These are phyloP conservation scores for Globisporangium solare DNA, from an alignment of 352 stramenopile species.

Conservation along the genomic window DNA sequence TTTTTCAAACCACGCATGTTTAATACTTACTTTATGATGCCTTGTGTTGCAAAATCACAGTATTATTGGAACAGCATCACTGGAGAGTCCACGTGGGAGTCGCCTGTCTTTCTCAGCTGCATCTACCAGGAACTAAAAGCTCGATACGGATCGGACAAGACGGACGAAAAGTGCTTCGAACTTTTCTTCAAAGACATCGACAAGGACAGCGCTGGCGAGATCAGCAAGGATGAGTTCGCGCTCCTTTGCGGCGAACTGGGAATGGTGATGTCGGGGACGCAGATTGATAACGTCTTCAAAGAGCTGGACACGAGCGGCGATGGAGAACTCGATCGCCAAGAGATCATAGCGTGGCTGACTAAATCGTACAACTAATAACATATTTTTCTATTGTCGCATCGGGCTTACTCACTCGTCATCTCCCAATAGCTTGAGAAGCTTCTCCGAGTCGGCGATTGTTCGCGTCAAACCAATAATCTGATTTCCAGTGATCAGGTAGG, in stretches of 20 bases:
- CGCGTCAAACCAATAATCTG: slow-evolving; percentile 75
- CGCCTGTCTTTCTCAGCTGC: slow-evolving; percentile 40
- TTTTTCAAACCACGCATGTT: background rate
- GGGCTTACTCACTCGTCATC: slow-evolving; percentile 12
- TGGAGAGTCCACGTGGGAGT: slow-evolving; percentile 59
- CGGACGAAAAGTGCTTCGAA: slow-evolving; percentile 54
- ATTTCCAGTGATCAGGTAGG: slow-evolving; percentile 66
- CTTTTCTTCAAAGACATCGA: slow-evolving; percentile 66
- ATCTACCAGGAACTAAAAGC: slow-evolving; percentile 51
- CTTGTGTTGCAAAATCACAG: slow-evolving; percentile 17
- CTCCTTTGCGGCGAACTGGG: slow-evolving; percentile 59
- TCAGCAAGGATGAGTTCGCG: slow-evolving; percentile 63
- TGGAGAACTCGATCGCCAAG: slow-evolving; percentile 47
- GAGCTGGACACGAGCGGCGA: slow-evolving; percentile 62
- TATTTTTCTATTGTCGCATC: slow-evolving; percentile 8
- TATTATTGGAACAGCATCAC: slow-evolving; percentile 74
- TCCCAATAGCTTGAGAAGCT: slow-evolving; percentile 34
- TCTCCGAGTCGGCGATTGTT: slow-evolving; percentile 77
- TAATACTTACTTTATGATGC: background rate
- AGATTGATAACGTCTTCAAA: slow-evolving; percentile 50
- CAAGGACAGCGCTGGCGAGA: slow-evolving; percentile 47
- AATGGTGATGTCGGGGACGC: slow-evolving; percentile 53
- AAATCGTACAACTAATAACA: slow-evolving; percentile 29
- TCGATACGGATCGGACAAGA: slow-evolving; percentile 46
- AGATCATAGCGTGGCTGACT: slow-evolving; percentile 58